These are phyloP conservation scores for Balansia obtecta DNA, from an alignment of 2,329 filamentous ascomycete genomes.

Conservation along the genomic window DNA sequence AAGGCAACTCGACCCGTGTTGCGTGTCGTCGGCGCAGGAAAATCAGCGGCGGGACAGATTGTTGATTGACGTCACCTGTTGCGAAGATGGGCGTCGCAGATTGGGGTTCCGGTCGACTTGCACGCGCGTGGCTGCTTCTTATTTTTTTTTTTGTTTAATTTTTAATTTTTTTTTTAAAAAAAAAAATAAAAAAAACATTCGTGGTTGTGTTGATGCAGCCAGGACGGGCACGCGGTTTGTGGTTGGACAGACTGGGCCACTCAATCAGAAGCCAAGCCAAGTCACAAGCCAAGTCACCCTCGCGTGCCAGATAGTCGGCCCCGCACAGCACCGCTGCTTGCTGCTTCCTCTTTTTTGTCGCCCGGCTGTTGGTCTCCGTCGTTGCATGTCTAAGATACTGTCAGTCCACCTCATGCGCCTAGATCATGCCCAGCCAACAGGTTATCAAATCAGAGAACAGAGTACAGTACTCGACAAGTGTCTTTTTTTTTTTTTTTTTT, in stretches of 20 bases:
- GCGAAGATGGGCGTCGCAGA: slow-evolving; percentile 1
- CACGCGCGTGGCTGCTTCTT: slow-evolving; percentile 4
- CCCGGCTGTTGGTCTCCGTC: no score
- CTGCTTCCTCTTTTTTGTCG: not conserved
- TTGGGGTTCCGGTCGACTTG: slow-evolving; percentile 1
- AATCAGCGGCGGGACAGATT: slow-evolving; percentile 1
- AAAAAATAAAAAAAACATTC: no score
- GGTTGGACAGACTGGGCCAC: slow-evolving; percentile 3
- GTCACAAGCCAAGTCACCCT: no score
- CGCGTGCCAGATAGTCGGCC: no score
- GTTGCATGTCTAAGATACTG: no score
- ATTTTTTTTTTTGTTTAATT: no score
- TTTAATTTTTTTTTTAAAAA: not conserved
- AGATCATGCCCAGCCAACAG: no score
- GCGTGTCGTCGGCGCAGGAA: not conserved
- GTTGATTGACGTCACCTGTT: slow-evolving; percentile 6
- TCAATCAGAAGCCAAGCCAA: not conserved
- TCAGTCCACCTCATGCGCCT: no score
- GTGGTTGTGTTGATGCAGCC: slow-evolving; percentile 2
- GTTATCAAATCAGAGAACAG: no score
- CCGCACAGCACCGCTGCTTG: no score
- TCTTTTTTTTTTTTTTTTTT: not conserved
- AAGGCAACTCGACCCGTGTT: not conserved
- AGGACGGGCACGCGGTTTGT: slow-evolving; percentile 4
- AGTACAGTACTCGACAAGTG: no score